Evolutionary conservation across 306 rosid species (phyloP).

Genomic region (Acacia confusa): DNA sequence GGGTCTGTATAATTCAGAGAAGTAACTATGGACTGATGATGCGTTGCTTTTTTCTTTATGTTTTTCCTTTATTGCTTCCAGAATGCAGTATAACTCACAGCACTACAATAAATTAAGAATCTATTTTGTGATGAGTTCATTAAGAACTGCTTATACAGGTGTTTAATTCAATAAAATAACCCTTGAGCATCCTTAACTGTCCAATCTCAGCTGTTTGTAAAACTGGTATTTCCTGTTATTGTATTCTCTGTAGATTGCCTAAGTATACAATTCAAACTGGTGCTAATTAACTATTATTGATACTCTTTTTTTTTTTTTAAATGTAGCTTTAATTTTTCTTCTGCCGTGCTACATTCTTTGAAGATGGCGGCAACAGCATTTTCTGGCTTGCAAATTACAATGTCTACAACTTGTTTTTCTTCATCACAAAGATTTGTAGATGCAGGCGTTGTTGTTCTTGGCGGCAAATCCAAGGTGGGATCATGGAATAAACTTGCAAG

Average conservation of each 20-base stretch:
- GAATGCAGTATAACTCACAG: background rate
- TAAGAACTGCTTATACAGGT: background rate
- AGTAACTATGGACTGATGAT: background rate
- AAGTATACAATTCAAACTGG: background rate
- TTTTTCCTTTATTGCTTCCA: background rate
- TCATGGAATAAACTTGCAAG: conserved; percentile 65
- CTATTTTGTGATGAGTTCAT: too few species aligned
- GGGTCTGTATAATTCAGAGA: background rate
- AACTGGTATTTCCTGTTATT: background rate
- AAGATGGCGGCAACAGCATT: conserved; percentile 74
- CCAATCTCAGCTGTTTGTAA: background rate
- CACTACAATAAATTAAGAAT: background rate
- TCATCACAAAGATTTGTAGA: conserved; percentile 51
- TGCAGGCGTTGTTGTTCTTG: conserved; percentile 42
- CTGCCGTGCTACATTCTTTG: conserved; percentile 29
- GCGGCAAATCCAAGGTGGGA: conserved; percentile 48
- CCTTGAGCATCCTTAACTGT: background rate
- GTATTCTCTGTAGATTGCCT: conserved; percentile 6
- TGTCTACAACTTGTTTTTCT: conserved; percentile 56
- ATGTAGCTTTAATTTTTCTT: conserved; percentile 41
- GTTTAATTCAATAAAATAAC: too few species aligned
- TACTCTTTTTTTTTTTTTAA: background rate
- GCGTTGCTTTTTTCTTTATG: background rate
- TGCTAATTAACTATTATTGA: conserved; percentile 20
- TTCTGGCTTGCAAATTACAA: conserved; percentile 76